Evolutionary conservation across 78 protist species (phyloP).

Genomic region (Pigoraptor vietnamica): DNA sequence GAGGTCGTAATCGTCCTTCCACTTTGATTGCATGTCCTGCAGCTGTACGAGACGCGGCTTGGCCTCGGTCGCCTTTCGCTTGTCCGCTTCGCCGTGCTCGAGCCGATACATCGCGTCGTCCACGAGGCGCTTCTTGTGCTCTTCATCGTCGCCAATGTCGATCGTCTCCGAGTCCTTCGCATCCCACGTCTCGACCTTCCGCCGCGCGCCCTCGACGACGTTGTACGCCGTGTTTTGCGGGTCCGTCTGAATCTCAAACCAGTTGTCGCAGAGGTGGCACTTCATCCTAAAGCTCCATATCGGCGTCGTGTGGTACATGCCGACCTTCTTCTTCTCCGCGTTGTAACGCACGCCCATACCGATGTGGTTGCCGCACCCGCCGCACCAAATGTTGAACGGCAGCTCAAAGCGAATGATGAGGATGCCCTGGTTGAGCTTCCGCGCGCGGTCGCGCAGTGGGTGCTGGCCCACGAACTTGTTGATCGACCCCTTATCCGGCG

Average conservation of each 20-base stretch:
- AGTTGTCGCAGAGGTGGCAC: conserved; percentile 32
- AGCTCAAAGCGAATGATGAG: conserved; percentile 45
- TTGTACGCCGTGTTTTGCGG: conserved; percentile 27
- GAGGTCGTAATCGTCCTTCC: not conserved
- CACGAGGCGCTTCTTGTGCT: not conserved
- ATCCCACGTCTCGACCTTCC: not conserved
- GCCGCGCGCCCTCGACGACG: conserved; percentile 1
- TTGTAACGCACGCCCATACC: conserved; percentile 27
- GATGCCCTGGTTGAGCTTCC: conserved; percentile 37
- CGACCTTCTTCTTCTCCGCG: conserved; percentile 37
- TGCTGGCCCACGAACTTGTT: conserved; percentile 22
- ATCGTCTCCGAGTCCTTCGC: not conserved
- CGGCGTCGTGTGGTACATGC: conserved; percentile 41
- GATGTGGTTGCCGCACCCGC: conserved; percentile 16
- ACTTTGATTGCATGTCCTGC: not conserved
- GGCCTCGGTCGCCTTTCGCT: not conserved
- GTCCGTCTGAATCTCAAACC: conserved; percentile 34
- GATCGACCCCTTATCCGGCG: conserved; percentile 15
- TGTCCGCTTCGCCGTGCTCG: conserved; percentile 14
- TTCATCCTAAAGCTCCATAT: conserved; percentile 28
- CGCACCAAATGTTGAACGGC: conserved; percentile 45
- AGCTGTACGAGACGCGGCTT: not conserved
- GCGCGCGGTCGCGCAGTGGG: conserved; percentile 38
- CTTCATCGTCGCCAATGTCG: not conserved
- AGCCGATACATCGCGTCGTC: conserved; percentile 18